Percentiles rank a stretch among this genome's conserved stretches.
These are phyloP conservation scores for Massariosphaeria phaeospora DNA, from an alignment of 495 filamentous ascomycete species.

Conservation along the genomic window DNA sequence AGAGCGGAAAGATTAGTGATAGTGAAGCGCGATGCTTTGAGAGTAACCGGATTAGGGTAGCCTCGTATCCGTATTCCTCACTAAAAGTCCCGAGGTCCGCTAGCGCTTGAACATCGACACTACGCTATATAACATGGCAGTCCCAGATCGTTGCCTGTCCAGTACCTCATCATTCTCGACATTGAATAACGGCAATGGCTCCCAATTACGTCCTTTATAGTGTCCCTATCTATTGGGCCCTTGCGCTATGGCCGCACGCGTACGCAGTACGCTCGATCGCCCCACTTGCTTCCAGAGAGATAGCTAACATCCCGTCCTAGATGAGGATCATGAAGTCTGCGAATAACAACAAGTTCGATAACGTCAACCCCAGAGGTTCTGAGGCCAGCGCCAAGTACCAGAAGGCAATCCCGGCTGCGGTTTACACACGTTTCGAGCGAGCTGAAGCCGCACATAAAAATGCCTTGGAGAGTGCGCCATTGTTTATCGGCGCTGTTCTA, in stretches of 20 bases:
- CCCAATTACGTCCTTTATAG: constrained; percentile 23
- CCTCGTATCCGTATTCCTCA: no score
- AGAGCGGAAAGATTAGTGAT: no score
- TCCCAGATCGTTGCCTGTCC: no score
- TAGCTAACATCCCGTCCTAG: not conserved
- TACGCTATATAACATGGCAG: no score
- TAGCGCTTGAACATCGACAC: no score
- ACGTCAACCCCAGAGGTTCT: constrained; percentile 19
- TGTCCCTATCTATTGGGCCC: constrained; percentile 20
- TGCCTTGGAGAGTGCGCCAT: constrained; percentile 21
- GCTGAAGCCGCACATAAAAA: constrained; percentile 26
- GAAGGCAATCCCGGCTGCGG: constrained; percentile 14
- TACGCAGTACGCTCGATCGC: constrained; percentile 11
- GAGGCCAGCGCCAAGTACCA: not conserved
- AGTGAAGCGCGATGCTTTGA: no score
- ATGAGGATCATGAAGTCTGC: constrained; percentile 13
- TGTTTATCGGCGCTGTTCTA: constrained; percentile 27
- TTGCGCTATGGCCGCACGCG: constrained; percentile 18
- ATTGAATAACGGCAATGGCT: constrained; percentile 3
- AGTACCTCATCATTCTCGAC: no score
- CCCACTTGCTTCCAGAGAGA: not conserved
- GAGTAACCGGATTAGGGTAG: no score
- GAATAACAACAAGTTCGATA: constrained; percentile 23
- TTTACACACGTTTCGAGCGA: constrained; percentile 16
- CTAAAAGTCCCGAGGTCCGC: no score